phyloP scores from a whole-genome alignment of 371 early-diverging fungal species.

The Choanephora cucurbitarum region DNA sequence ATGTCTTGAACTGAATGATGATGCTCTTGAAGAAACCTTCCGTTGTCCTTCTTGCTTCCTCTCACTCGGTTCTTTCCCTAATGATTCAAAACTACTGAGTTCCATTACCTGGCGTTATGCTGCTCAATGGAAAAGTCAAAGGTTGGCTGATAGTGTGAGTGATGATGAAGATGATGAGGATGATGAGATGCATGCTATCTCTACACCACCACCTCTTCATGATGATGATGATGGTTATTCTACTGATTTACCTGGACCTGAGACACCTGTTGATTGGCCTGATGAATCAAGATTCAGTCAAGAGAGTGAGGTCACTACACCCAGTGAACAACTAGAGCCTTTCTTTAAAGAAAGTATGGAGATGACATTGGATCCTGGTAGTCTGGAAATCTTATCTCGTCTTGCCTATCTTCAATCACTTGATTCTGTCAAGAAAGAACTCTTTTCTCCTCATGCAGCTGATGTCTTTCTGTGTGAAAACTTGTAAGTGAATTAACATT shows the following conservation, averaged over 20 bases:
- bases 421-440: slow-evolving; percentile 17
- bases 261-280: slow-evolving; percentile 20
- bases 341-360: slow-evolving; percentile 9
- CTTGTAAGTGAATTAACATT: slow-evolving; percentile 20
- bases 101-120: slow-evolving; percentile 41
- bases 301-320: slow-evolving; percentile 41
- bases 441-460: slow-evolving; percentile 32
- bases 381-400: slow-evolving; percentile 25
- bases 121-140: slow-evolving; percentile 35
- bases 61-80: slow-evolving; percentile 12
- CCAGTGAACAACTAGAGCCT: slow-evolving; percentile 24
- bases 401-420: slow-evolving; percentile 28
- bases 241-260: slow-evolving; percentile 15
- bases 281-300: slow-evolving; percentile 18
- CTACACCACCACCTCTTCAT: background rate
- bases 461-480: slow-evolving; percentile 44
- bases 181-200: too few species aligned
- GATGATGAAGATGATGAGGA: slow-evolving; percentile 30
- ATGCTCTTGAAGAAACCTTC: slow-evolving; percentile 48
- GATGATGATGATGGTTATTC: slow-evolving; percentile 12
- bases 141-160: slow-evolving; percentile 21
- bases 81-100: slow-evolving; percentile 19
- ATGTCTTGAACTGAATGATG: slow-evolving; percentile 48
- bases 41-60: slow-evolving; percentile 52
- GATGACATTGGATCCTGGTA: slow-evolving; percentile 24